Base-by-base conservation (phyloP, 2,329 filamentous ascomycete species). In the Claviceps spartinae region DNA sequence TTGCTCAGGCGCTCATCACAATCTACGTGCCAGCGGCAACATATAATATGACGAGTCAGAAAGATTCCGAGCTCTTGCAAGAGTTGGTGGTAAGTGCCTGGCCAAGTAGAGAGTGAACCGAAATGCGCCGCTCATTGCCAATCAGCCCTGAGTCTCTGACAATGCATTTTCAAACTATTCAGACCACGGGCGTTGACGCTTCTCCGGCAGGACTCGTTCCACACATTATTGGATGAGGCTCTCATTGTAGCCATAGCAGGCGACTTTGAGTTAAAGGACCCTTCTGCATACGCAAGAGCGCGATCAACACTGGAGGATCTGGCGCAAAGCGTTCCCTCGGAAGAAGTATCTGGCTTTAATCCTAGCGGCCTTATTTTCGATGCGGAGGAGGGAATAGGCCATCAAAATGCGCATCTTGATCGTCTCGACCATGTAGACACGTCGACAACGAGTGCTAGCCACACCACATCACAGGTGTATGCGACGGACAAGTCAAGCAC, bases 261-360 rank as follows among this genome's bases (percentile, higher is more conserved):
- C 50, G 91, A 97, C 61, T 87, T 81, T 65, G 78, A 89, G 59
- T 69, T 90, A 18, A 63, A 67, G 2, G 65, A 79, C 22, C 59
- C 74, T 0, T 64, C 68, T 1, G 71, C 82, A 43, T 70, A 82
- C 36, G 62, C 74, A 2, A 68, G 72, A 9, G 80, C 83, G 2
- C 76, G 77, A 34, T 63, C 69, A n/a, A 74, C 77, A 0, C 72
- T 96, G 1, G 73, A 85, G n/a, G 65, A 69, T 1, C 68, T 96
- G 14, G 85, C 84, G 49, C 70, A 78, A 34, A 71, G 77, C 53
- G 88, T 85, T 0, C 64, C 71, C 0, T 67, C 70, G 1, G 85
- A 93, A 63, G 86, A 93, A 61, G 77, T 81, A 16, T 82, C 79
- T 9, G 82, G 82, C 0, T 95, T 95, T 62, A 88, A 93, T 58